A percentile compares a stretch with the other conserved stretches of the same genome.
These are phyloP conservation scores for Conticribra guillardii DNA, from an alignment of 108 stramenopile genomes.

Conservation along the genomic window DNA sequence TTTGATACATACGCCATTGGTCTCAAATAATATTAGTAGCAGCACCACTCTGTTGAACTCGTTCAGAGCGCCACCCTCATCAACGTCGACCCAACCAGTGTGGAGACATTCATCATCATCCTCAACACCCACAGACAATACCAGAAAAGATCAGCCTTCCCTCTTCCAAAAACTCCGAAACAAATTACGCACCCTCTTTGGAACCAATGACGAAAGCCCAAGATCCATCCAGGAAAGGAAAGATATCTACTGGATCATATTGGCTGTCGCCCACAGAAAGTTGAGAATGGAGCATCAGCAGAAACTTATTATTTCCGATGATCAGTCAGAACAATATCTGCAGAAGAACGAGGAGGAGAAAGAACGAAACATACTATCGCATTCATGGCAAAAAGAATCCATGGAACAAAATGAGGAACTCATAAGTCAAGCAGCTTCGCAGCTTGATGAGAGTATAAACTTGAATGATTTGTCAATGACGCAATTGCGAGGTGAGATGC, in stretches of 20 bases:
- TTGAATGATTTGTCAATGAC: conserved; percentile 57
- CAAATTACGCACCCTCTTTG: conserved; percentile 31
- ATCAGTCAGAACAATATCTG: background rate
- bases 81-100: too few relatives aligned
- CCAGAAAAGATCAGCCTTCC: background rate
- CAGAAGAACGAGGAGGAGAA: background rate
- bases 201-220: conserved; percentile 49
- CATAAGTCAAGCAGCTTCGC: conserved; percentile 55
- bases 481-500: conserved; percentile 66
- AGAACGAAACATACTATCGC: too few relatives aligned
- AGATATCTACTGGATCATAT: conserved; percentile 59
- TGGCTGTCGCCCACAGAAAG: conserved; percentile 54
- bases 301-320: too few relatives aligned
- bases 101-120: too few relatives aligned
- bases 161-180: conserved; percentile 16
- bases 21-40: too few relatives aligned
- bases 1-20: too few relatives aligned
- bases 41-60: too few relatives aligned
- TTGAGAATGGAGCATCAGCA: conserved; percentile 29
- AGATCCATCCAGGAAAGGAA: conserved; percentile 71
- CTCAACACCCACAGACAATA: background rate
- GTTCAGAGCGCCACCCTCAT: too few relatives aligned
- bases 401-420: conserved; percentile 33
- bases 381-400: conserved; percentile 33
- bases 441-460: conserved; percentile 52